Percentiles rank a stretch among this genome's conserved stretches.
Conservation (phyloP, 768 basidiomycete genomes). For the Chalciporus chontae region DNA sequence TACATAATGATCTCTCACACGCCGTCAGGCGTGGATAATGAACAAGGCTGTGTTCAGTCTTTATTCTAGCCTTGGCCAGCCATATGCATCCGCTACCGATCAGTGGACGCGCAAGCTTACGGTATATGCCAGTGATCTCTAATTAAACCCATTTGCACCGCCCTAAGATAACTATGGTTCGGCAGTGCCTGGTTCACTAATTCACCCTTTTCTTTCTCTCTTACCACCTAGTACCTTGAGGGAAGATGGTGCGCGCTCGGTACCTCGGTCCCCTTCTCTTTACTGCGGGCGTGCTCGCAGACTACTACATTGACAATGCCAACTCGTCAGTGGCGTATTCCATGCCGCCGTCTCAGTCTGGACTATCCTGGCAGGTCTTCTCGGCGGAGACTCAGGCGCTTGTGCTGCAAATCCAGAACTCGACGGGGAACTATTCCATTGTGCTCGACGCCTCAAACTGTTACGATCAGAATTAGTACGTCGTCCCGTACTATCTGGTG, state of each 20-base stretch:
- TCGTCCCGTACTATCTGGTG: background rate
- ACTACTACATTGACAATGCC: constrained; percentile 24
- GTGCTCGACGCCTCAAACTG: constrained; percentile 16
- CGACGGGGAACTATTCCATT: constrained; percentile 19
- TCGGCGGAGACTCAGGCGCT: background rate
- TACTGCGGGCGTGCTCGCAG: constrained; percentile 13
- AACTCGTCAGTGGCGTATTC: constrained; percentile 18
- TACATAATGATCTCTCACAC: too few species aligned
- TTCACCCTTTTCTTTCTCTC: background rate
- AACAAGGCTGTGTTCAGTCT: too few species aligned
- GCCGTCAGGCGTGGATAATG: too few species aligned
- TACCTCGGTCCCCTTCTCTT: constrained; percentile 10
- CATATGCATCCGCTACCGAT: too few species aligned
- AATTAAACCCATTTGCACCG: background rate
- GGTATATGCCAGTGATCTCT: too few species aligned
- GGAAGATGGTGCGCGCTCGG: constrained; percentile 6
- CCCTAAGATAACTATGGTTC: background rate
- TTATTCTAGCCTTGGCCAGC: too few species aligned
- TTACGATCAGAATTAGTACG: constrained; percentile 27
- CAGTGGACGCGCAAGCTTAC: too few species aligned
- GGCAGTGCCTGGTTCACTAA: background rate
- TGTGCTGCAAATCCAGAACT: constrained; percentile 9
- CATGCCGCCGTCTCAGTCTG: constrained; percentile 12
- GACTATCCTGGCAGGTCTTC: constrained; percentile 11
- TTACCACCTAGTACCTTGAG: background rate